A percentile compares a stretch with the other conserved stretches of the same genome.
phyloP scores from a whole-genome alignment of 2,329 filamentous ascomycete genomes.

The Escovopsis sp. region DNA sequence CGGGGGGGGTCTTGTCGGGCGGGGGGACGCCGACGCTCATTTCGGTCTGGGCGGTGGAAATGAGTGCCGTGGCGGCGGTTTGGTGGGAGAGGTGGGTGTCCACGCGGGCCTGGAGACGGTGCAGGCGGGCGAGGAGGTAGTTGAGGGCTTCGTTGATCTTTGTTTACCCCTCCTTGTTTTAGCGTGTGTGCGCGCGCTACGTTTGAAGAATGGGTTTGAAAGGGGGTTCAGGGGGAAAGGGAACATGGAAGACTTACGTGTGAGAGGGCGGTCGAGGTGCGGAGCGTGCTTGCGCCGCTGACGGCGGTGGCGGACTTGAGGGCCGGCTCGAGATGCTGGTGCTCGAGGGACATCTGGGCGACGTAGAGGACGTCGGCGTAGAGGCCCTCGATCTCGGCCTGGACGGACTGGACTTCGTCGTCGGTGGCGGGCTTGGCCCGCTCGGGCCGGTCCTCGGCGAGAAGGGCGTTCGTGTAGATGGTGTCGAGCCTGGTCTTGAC shows the following conservation, averaged over 20 bases:
- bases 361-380: constrained; percentile 56
- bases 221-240: too few relatives aligned
- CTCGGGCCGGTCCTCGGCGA: constrained; percentile 13
- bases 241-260: constrained; percentile 28
- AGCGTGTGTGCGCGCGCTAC: too few relatives aligned
- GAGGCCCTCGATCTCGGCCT: constrained; percentile 53
- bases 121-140: constrained; percentile 33
- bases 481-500: constrained; percentile 40
- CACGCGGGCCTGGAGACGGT: constrained; percentile 25
- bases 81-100: constrained; percentile 33
- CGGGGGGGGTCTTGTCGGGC: constrained; percentile 1
- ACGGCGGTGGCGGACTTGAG: constrained; percentile 29
- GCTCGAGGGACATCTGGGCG: constrained; percentile 55
- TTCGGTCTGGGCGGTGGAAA: constrained; percentile 30
- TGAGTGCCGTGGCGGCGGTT: constrained; percentile 21
- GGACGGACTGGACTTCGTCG: constrained; percentile 35
- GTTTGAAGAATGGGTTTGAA: too few relatives aligned
- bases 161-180: too few relatives aligned
- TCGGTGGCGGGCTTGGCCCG: constrained; percentile 14
- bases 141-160: constrained; percentile 39
- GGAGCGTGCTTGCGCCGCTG: constrained; percentile 28
- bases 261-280: constrained; percentile 31
- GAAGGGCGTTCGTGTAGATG: constrained; percentile 36
- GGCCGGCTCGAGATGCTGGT: constrained; percentile 50
- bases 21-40: constrained; percentile 15